phyloP scores from a whole-genome alignment of 148 eudicot species.

The Heliosperma pusillum region DNA sequence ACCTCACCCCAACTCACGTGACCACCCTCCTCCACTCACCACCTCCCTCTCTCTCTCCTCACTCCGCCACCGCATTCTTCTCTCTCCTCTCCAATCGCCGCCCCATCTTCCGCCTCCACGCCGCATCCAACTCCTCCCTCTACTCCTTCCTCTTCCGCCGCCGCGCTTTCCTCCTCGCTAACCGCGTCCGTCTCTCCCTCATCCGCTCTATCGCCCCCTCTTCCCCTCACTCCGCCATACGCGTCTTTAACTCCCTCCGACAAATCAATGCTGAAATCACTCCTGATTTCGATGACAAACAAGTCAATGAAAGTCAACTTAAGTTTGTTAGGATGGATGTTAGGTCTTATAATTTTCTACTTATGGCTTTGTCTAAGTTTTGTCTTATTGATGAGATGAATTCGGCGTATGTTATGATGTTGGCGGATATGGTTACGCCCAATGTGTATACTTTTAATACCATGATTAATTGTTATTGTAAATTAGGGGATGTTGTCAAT shows the following conservation, averaged over 20 bases:
- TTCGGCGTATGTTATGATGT: slow-evolving; percentile 46
- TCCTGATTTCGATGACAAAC: slow-evolving; percentile 27
- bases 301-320: too few relatives aligned
- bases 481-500: slow-evolving; percentile 56
- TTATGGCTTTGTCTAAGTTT: slow-evolving; percentile 65
- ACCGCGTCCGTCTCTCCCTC: slow-evolving; percentile 34
- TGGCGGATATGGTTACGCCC: slow-evolving; percentile 46
- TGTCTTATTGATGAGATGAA: slow-evolving; percentile 65
- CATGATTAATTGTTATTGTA: slow-evolving; percentile 69
- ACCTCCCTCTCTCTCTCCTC: slow-evolving; percentile 43
- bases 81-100: slow-evolving; percentile 32
- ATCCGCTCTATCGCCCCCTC: slow-evolving; percentile 37
- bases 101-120: slow-evolving; percentile 47
- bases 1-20: too few relatives aligned
- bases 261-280: too few relatives aligned
- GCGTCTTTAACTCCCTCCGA: neutral
- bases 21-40: slow-evolving; percentile 35
- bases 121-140: slow-evolving; percentile 37
- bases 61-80: slow-evolving; percentile 47
- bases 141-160: slow-evolving; percentile 32
- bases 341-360: slow-evolving; percentile 53
- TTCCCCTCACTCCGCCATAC: neutral
- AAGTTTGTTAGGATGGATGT: slow-evolving; percentile 45
- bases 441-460: slow-evolving; percentile 75
- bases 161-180: neutral